A percentile compares a stretch with the other conserved stretches of the same genome.
phyloP scores from a whole-genome alignment of 306 rosid species.

The Arachis hypogaea region DNA sequence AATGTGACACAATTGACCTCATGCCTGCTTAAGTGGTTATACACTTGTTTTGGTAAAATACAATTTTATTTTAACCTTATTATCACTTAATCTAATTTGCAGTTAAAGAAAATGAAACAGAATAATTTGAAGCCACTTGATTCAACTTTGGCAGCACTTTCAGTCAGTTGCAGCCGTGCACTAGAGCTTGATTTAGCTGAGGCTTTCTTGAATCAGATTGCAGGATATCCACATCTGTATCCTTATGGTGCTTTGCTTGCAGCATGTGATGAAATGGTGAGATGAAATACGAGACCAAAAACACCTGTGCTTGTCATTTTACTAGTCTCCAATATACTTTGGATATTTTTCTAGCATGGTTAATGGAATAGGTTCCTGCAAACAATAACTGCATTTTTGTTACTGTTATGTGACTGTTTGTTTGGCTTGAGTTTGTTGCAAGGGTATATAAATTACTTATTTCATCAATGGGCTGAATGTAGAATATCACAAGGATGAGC shows the following conservation, averaged over 20 bases:
- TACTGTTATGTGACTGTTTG: constrained; percentile 32
- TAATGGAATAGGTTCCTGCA: constrained; percentile 18
- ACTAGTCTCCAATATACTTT: not conserved
- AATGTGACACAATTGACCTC: constrained; percentile 18
- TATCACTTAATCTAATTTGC: constrained; percentile 42
- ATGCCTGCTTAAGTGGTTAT: constrained; percentile 4
- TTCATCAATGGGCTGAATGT: constrained; percentile 37
- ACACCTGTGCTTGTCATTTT: constrained; percentile 25
- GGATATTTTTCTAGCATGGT: constrained; percentile 7
- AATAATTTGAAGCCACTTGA: constrained; percentile 66
- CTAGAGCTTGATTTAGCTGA: constrained; percentile 75
- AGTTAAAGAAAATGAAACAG: constrained; percentile 71
- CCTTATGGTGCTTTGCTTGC: constrained; percentile 69
- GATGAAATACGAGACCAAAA: constrained; percentile 40
- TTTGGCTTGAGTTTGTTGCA: constrained; percentile 27
- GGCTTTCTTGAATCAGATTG: constrained; percentile 65
- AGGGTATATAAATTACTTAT: constrained; percentile 29
- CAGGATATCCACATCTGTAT: constrained; percentile 43
- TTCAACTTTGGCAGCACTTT: constrained; percentile 70
- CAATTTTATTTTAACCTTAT: constrained; percentile 24
- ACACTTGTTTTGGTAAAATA: constrained; percentile 15
- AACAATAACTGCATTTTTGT: constrained; percentile 11
- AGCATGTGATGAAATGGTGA: constrained; percentile 73
- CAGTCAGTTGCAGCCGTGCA: constrained; percentile 62
- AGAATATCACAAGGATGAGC: constrained; percentile 29